Conservation (phyloP, 768 basidiomycete genomes). For the Termitomyces sp. region DNA sequence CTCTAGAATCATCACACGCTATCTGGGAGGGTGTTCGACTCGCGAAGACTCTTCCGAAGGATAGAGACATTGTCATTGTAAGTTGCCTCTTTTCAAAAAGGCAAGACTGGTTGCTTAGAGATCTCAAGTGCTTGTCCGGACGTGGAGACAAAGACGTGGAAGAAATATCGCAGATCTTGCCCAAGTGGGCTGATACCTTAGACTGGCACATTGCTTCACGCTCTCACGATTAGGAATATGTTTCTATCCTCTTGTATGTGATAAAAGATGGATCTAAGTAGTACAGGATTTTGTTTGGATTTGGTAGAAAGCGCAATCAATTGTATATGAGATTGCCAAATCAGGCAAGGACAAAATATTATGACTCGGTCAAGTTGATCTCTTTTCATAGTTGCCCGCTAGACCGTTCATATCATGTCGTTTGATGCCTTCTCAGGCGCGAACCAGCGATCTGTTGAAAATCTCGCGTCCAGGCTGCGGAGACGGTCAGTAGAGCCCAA, state of each 20-base stretch:
- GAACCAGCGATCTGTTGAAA: slow-evolving; percentile 62
- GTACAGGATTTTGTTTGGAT: neutral
- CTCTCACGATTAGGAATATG: slow-evolving; percentile 18
- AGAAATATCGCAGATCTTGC: slow-evolving; percentile 90
- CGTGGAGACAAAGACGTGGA: slow-evolving; percentile 98
- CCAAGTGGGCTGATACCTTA: slow-evolving; percentile 91
- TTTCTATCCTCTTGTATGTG: neutral
- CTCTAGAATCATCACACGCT: slow-evolving; percentile 93
- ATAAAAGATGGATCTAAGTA: neutral
- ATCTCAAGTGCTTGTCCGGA: slow-evolving; percentile 79
- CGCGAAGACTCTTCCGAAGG: slow-evolving; percentile 81
- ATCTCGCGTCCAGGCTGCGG: slow-evolving; percentile 63
- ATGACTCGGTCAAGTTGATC: slow-evolving; percentile 3
- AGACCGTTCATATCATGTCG: slow-evolving; percentile 33
- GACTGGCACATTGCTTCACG: slow-evolving; percentile 81
- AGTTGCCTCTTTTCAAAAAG: slow-evolving; percentile 29
- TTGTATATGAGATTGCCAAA: slow-evolving; percentile 8
- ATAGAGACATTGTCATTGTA: slow-evolving; percentile 87
- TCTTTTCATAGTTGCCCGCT: neutral
- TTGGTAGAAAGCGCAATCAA: neutral
- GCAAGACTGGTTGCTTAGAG: neutral
- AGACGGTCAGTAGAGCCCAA: slow-evolving; percentile 53
- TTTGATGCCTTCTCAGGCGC: slow-evolving; percentile 32
- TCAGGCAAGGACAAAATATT: slow-evolving; percentile 10
- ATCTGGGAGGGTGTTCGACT: slow-evolving; percentile 88